Conservation (phyloP, 2,329 filamentous ascomycete species). For the Peltaster fructicola region DNA sequence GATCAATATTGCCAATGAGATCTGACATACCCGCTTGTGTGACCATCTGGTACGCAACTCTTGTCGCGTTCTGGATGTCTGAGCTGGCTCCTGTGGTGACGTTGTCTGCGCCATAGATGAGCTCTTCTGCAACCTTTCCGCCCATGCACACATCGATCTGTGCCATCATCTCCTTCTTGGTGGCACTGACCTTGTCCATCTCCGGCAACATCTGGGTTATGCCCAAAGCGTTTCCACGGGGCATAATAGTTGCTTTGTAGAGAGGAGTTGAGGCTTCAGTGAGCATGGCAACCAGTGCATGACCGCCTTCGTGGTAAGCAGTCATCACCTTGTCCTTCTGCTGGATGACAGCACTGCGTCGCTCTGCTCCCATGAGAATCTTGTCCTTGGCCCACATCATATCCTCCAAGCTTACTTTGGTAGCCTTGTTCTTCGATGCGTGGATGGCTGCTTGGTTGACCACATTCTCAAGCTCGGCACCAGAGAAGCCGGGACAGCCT, state of each 20-base stretch:
- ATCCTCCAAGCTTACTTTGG: slow-evolving; percentile 57
- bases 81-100: slow-evolving; percentile 76
- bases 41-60: slow-evolving; percentile 72
- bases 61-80: slow-evolving; percentile 69
- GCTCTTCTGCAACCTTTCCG: slow-evolving; percentile 77
- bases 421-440: slow-evolving; percentile 73
- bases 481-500: slow-evolving; percentile 80
- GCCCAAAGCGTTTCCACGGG: slow-evolving; percentile 70
- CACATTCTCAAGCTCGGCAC: slow-evolving; percentile 89
- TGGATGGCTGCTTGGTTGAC: slow-evolving; percentile 91
- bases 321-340: slow-evolving; percentile 90
- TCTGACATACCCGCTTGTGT: slow-evolving; percentile 80
- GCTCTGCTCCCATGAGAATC: slow-evolving; percentile 91
- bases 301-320: slow-evolving; percentile 92
- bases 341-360: slow-evolving; percentile 73
- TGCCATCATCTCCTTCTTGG: slow-evolving; percentile 68
- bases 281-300: slow-evolving; percentile 78
- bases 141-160: slow-evolving; percentile 67
- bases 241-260: slow-evolving; percentile 96
- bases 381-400: slow-evolving; percentile 98
- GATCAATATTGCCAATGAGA: slow-evolving; percentile 75
- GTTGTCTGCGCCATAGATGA: slow-evolving; percentile 78
- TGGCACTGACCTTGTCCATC: slow-evolving; percentile 80
- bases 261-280: slow-evolving; percentile 58
- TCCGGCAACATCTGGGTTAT: slow-evolving; percentile 77